Evolutionary conservation across 805 yeast species (phyloP), one percentile per base, ranked within the genome.

Genomic region (Yamadazyma akitaensis): DNA sequence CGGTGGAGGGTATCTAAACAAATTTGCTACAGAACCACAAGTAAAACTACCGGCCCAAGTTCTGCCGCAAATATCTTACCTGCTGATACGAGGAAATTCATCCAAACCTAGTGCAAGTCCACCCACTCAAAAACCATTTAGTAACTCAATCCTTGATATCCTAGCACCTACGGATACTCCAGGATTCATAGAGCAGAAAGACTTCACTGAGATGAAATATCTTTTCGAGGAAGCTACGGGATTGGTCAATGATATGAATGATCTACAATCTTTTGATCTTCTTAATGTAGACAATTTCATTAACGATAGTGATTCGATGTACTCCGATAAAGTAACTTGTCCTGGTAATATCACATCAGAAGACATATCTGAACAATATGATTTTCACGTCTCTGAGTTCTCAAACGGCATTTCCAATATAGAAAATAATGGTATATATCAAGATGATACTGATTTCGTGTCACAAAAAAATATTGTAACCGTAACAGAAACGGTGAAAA

Each of bases 201-300:
- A 47, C 12, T 30, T 42, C 2, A 8, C 39, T 24, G 53, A 52
- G 21, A 37, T 52, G 37, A 51, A 52, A 33, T 50, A 47, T 33
- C 44, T 70, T 34, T 65, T 61, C 42, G 65, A 64, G 45, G 72
- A 68, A 46, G 75, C 73, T 16, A 57, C 59, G 37, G 33, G 59
- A 14, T 56, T 69, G 44, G 68, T 70, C 11, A 62, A 56, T 45
- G 73, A 67, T 46, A 61, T 68, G 47, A 59, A 57, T 47, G 61
- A 58, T 34, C 44, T 62, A 30, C 58, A 60, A 18, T 28, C 53
- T 5, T 38, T 55, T 42, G 51, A 46, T 21, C 21, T 51, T 4
- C 40, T 48, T 16, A 46, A 33, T 13, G 21, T 28, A 13, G 36
- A 30, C 37, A 17, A 17, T 18, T 13, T 30, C 26, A 7, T 26